Evolutionary conservation across 306 rosid species (phyloP).

Genomic region (Begonia loranthoides): DNA sequence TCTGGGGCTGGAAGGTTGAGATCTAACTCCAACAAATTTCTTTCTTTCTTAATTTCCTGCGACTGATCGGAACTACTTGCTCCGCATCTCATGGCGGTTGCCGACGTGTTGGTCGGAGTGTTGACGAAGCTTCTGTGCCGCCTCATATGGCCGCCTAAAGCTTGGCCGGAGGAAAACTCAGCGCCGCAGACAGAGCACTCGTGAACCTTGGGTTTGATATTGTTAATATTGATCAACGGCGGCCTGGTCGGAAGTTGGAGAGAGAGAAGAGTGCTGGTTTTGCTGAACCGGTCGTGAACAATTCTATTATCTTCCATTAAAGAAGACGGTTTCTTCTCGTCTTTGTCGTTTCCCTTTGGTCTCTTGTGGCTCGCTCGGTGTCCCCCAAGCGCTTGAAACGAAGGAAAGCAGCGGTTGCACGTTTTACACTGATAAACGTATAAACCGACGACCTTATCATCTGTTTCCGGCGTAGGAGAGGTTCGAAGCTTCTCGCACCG

Average conservation of each 20-base stretch:
- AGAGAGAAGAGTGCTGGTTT: conserved; percentile 39
- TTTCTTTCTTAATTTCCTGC: conserved; percentile 20
- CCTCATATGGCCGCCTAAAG: conserved; percentile 95
- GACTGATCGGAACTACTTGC: background rate
- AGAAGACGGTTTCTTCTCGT: no score
- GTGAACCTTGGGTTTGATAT: conserved; percentile 36
- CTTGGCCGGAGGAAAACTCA: conserved; percentile 84
- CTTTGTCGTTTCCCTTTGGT: conserved; percentile 14
- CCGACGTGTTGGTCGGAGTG: background rate
- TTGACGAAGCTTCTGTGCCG: conserved; percentile 43
- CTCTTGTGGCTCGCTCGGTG: conserved; percentile 86
- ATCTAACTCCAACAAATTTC: conserved; percentile 41
- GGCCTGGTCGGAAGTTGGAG: conserved; percentile 28
- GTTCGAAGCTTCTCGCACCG: conserved; percentile 16
- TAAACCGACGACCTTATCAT: background rate
- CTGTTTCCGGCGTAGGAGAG: background rate
- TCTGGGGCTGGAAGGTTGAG: conserved; percentile 83
- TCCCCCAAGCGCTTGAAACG: conserved; percentile 91
- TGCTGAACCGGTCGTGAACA: background rate
- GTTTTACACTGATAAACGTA: conserved; percentile 62
- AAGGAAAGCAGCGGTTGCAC: conserved; percentile 55
- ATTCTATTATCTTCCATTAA: no score
- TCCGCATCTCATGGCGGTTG: background rate
- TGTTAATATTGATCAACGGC: background rate
- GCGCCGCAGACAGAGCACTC: conserved; percentile 74